These are phyloP conservation scores for Fomitiporia mediterranea DNA, from an alignment of 1,284 basidiomycete genomes.

Conservation along the genomic window DNA sequence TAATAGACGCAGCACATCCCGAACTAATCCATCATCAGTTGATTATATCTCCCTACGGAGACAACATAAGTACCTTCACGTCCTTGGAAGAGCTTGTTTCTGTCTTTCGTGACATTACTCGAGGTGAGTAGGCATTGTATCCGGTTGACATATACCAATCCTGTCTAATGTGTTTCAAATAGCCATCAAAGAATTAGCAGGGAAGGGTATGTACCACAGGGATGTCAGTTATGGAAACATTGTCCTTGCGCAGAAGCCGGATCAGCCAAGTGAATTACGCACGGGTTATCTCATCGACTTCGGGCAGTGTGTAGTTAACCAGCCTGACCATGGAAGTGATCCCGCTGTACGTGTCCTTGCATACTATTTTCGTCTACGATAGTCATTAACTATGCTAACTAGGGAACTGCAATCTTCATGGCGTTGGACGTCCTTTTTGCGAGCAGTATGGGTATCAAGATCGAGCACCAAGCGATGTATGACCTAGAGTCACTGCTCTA, in stretches of 20 bases:
- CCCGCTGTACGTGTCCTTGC: no score
- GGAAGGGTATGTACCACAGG: background rate
- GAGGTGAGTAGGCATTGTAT: background rate
- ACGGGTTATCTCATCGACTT: background rate
- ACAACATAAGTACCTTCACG: background rate
- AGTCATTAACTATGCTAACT: background rate
- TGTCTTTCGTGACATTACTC: background rate
- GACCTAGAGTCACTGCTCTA: background rate
- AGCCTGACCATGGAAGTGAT: no score
- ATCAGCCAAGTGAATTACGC: background rate
- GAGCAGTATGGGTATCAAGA: background rate
- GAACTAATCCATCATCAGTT: background rate
- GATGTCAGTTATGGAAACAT: conserved; percentile 1
- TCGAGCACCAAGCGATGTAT: background rate
- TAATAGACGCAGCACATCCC: no score
- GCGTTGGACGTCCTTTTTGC: background rate
- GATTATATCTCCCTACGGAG: background rate
- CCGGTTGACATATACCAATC: no score
- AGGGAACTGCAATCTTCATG: background rate
- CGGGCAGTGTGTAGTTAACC: background rate
- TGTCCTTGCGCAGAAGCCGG: background rate
- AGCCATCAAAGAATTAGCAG: background rate
- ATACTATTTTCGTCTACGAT: no score
- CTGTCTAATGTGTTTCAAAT: no score
- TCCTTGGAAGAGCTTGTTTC: conserved; percentile 5